Percentiles rank a stretch among this genome's conserved stretches.
phyloP scores from a whole-genome alignment of 352 stramenopile genomes.

The Peronospora tabacina region DNA sequence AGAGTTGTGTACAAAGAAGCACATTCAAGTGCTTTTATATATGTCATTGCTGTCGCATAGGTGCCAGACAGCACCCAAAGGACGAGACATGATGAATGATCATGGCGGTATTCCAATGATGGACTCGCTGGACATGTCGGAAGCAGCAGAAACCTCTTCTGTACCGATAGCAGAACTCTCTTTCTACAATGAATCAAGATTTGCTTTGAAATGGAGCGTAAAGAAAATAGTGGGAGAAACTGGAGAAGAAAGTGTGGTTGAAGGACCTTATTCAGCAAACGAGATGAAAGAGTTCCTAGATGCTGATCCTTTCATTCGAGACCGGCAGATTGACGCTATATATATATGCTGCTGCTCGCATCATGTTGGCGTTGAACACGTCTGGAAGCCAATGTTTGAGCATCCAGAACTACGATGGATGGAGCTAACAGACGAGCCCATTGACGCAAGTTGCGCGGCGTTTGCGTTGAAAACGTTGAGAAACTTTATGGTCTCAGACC shows the following conservation, averaged over 20 bases:
- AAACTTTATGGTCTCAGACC: conserved; percentile 56
- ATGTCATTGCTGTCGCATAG: conserved; percentile 58
- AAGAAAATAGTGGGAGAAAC: conserved; percentile 27
- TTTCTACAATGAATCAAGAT: conserved; percentile 48
- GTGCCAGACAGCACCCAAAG: conserved; percentile 4
- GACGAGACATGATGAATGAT: conserved; percentile 15
- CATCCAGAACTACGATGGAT: conserved; percentile 76
- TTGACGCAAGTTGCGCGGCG: conserved; percentile 40
- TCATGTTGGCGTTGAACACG: conserved; percentile 32
- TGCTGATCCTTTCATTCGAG: conserved; percentile 28
- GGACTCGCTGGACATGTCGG: conserved; percentile 41
- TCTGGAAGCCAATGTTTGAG: conserved; percentile 54
- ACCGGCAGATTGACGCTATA: conserved; percentile 33
- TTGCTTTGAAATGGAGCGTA: conserved; percentile 56
- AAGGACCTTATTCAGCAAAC: conserved; percentile 46
- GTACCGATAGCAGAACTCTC: conserved; percentile 65
- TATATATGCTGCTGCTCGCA: conserved; percentile 64
- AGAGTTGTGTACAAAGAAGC: conserved; percentile 45
- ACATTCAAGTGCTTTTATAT: conserved; percentile 55
- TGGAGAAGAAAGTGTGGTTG: conserved; percentile 15
- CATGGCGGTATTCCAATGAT: conserved; percentile 64
- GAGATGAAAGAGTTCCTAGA: conserved; percentile 53
- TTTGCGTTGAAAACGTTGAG: conserved; percentile 50
- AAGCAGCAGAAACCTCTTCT: conserved; percentile 37
- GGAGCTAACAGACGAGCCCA: conserved; percentile 57